Evolutionary conservation across 192 early-diverging fungal species (phyloP).

Genomic region (Tieghemiomyces parasiticus): DNA sequence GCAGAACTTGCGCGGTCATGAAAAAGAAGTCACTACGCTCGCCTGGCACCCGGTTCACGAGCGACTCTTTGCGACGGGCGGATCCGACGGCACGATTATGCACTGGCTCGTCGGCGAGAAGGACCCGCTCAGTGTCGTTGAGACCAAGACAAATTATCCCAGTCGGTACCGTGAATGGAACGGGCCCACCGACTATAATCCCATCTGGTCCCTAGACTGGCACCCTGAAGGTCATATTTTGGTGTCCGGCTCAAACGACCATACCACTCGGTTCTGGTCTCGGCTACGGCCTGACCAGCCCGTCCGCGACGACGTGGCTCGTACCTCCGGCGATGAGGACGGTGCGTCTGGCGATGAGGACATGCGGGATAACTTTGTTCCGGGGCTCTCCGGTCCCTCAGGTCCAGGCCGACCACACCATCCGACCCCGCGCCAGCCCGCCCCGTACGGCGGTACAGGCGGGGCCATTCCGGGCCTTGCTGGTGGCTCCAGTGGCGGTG

Average conservation of each 20-base stretch:
- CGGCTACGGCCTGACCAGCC: slow-evolving; percentile 87
- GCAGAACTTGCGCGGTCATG: slow-evolving; percentile 69
- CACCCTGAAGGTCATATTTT: slow-evolving; percentile 93
- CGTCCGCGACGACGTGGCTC: not conserved
- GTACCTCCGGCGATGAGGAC: not conserved
- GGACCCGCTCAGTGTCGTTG: slow-evolving; percentile 30
- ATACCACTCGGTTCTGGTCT: slow-evolving; percentile 92
- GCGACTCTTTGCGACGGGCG: slow-evolving; percentile 75
- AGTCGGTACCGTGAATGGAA: slow-evolving; percentile 96
- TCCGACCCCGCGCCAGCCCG: too few relatives aligned
- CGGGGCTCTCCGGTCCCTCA: too few relatives aligned
- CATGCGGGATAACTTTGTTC: too few relatives aligned
- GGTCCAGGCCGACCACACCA: too few relatives aligned
- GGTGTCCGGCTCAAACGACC: slow-evolving; percentile 88
- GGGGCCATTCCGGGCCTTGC: too few relatives aligned
- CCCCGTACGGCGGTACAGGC: too few relatives aligned
- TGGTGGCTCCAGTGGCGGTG: too few relatives aligned
- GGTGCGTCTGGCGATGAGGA: not conserved
- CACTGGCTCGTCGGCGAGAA: slow-evolving; percentile 74
- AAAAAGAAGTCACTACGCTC: slow-evolving; percentile 77
- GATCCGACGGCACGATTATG: slow-evolving; percentile 70
- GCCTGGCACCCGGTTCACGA: slow-evolving; percentile 96
- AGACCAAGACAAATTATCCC: slow-evolving; percentile 72
- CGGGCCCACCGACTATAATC: too few relatives aligned
- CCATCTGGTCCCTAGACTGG: slow-evolving; percentile 93